These are phyloP conservation scores for Henckelia pumila DNA, from an alignment of 257 asterid species.

Conservation along the genomic window DNA sequence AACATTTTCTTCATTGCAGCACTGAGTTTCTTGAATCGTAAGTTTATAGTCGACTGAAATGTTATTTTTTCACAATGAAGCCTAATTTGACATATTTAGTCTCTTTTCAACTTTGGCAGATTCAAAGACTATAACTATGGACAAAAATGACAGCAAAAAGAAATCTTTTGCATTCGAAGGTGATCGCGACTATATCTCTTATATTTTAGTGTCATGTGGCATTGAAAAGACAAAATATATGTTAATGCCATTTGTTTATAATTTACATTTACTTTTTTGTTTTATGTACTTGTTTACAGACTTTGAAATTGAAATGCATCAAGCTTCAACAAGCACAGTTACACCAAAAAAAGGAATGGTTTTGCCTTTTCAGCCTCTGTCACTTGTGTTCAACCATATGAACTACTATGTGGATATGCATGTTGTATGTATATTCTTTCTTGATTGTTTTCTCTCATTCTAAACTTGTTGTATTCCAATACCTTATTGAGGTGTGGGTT, in stretches of 20 bases:
- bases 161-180: constrained; percentile 31
- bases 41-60: constrained; percentile 8
- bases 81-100: background rate
- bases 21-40: constrained; percentile 52
- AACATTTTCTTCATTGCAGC: constrained; percentile 41
- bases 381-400: constrained; percentile 42
- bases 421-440: constrained; percentile 32
- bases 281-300: constrained; percentile 14
- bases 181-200: constrained; percentile 1
- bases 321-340: background rate
- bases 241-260: background rate
- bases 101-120: constrained; percentile 36
- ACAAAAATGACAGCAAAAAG: constrained; percentile 26
- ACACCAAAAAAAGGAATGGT: constrained; percentile 39
- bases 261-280: background rate
- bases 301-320: constrained; percentile 1
- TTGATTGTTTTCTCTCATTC: background rate
- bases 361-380: constrained; percentile 51
- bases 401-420: constrained; percentile 57
- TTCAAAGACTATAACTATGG: constrained; percentile 29
- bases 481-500: background rate
- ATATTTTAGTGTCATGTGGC: background rate
- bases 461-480: background rate
- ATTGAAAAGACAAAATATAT: background rate
- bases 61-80: background rate